Evolutionary conservation across 2,329 filamentous ascomycete species (phyloP), one percentile per base, ranked within the genome.

Genomic region (Fusarium caatingaense): DNA sequence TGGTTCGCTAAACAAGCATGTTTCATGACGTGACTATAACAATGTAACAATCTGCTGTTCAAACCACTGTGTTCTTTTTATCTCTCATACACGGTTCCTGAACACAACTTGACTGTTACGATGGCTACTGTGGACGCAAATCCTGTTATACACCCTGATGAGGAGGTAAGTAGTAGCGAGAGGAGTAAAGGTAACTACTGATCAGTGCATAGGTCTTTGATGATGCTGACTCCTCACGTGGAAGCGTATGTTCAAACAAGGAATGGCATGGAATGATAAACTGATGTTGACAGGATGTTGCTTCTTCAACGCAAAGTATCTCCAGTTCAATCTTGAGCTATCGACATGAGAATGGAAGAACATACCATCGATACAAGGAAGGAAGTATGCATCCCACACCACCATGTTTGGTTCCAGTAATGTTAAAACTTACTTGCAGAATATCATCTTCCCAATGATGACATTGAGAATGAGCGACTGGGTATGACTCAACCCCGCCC

Each of bases 371-470:
- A 5, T 68, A 53, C 11, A 62, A 60, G 20, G 66, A 69, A 15
- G 66, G 66, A 18, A 65, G 66, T 69, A 18, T 5, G 66, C 34
- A 0, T 5, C 3, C 5, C 4, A 3, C 3, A 10, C 1, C 18
- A 21, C 3, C 5, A 10, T 2, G 13, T 1, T 4, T 16, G 0
- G 8, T 0, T 3, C 0, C 4, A 6, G 1, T 6, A 2, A 30
- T 4, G 3, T 32, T 50, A 6, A 64, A n/a, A 1, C 0, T 9
- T 21, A 2, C 0, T 7, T 2, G 15, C 2, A 68, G 66, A 68
- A 51, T 69, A 69, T 10, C 42, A 56, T 5, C 55, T 69, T 2
- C 66, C 65, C 0, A 68, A 69, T 13, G 66, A 69, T 8, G 65
- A 61, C 1, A 23, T 44, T 2, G 66, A 69, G 10, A 69, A 68